Evolutionary conservation across 2,329 filamentous ascomycete species (phyloP).

Genomic region (Exophiala lecanii-corni): DNA sequence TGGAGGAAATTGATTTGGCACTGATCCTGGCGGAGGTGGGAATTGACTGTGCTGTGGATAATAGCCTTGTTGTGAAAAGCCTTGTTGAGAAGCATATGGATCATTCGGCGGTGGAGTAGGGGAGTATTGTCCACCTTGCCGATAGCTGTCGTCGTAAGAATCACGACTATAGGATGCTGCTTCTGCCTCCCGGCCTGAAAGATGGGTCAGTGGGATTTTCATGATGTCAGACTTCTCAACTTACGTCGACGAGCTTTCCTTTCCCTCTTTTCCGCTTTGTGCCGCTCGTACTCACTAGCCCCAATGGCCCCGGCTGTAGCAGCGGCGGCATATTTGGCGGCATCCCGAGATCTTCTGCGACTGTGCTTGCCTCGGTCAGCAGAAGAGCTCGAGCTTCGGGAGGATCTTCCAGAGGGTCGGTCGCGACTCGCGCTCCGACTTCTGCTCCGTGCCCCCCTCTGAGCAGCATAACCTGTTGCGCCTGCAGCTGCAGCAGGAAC

Average conservation of each 20-base stretch:
- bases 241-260: conserved; percentile 37
- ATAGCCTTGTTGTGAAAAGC: conserved; percentile 39
- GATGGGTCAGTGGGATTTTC: conserved; percentile 6
- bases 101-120: conserved; percentile 33
- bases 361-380: conserved; percentile 34
- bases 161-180: conserved; percentile 26
- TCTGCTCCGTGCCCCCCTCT: conserved; percentile 38
- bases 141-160: conserved; percentile 39
- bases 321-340: conserved; percentile 53
- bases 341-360: conserved; percentile 36
- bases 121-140: conserved; percentile 35
- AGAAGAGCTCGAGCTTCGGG: conserved; percentile 32
- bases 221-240: conserved; percentile 12
- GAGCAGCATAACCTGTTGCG: conserved; percentile 28
- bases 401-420: conserved; percentile 32
- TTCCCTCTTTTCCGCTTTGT: conserved; percentile 52
- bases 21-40: conserved; percentile 37
- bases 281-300: conserved; percentile 54
- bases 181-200: conserved; percentile 19
- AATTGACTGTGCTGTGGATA: conserved; percentile 40
- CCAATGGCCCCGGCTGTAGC: conserved; percentile 55
- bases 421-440: conserved; percentile 43
- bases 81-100: conserved; percentile 31
- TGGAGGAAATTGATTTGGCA: conserved; percentile 38
- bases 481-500: conserved; percentile 37